Evolutionary conservation across 305 asterid species (phyloP), one percentile per base, ranked within the genome.

Genomic region (Ajuga reptans): DNA sequence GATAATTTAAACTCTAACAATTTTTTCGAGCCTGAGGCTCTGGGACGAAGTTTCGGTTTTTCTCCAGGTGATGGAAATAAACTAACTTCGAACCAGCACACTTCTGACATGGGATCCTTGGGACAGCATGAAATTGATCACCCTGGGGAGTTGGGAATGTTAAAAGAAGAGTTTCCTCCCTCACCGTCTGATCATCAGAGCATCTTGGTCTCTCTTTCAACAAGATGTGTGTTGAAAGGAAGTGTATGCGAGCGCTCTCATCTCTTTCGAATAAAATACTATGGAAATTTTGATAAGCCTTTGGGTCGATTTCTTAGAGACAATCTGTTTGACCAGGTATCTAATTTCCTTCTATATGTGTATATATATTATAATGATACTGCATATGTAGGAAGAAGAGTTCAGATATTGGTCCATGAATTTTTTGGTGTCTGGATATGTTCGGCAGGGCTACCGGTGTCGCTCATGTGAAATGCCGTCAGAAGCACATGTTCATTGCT

Each of bases 181-280:
- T 63, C 95, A 17, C 81, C 90, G 75, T 84, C 93, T 21, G 91
- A 82, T 71, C 81, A 86, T 70, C 90, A 85, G 80, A 90, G 92
- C 84, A 86, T 90, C 73, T 82, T 90, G 84, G 93, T 88, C 56
- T 90, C 94, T 45, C 83, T 88, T 73, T 86, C 95, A 58, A 78
- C 89, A 31, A 84, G 97, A 61, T 86, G 95, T 78, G 87, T 83
- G 68, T 76, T 76, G 86, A 90, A 86, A 70, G 87, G 88, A 68
- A 79, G 84, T 75, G 92, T 86, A 56, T 87, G 97, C 43, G 97
- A 90, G 82, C 89, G 89, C 59, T 81, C 96, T 64, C 97, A 85
- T 83, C 86, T 90, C 37, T 82, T 84, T 61, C 89, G 97, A 18
- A 90, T 90, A 49, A 90, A 86, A 77, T 90, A 86, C 81, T 87